Evolutionary conservation across 2,329 filamentous ascomycete genomes (phyloP).

Genomic region (Colletotrichum zoysiae): DNA sequence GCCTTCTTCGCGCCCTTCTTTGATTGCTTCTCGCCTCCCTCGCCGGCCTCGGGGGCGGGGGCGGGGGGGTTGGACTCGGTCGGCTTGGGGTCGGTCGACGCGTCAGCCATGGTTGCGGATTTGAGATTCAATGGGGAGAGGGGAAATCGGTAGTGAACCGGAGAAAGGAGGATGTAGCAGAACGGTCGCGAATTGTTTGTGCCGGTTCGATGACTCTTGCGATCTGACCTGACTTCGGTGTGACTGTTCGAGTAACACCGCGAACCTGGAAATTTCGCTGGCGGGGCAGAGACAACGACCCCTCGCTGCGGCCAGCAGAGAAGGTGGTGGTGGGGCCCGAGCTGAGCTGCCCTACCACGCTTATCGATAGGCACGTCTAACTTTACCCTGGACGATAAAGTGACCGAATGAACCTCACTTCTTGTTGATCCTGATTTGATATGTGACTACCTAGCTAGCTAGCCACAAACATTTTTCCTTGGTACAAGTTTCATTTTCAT

Average conservation of each 20-base stretch:
- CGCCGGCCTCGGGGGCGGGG: conserved; percentile 45
- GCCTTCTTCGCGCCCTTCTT: conserved; percentile 92
- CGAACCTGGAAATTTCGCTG: conserved; percentile 34
- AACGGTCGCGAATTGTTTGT: not conserved
- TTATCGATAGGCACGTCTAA: conserved; percentile 24
- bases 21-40: conserved; percentile 54
- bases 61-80: conserved; percentile 42
- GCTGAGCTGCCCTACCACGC: not conserved
- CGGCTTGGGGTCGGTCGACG: conserved; percentile 47
- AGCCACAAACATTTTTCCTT: not conserved
- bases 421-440: not conserved
- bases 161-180: not conserved
- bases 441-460: not conserved
- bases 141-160: not conserved
- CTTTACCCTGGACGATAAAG: not conserved
- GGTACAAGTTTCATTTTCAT: conserved; percentile 13
- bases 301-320: conserved; percentile 16
- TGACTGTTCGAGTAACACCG: conserved; percentile 26
- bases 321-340: conserved; percentile 12
- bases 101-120: conserved; percentile 51
- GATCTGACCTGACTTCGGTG: conserved; percentile 18
- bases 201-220: conserved; percentile 27
- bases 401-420: not conserved
- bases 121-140: not conserved
- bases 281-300: conserved; percentile 35